Evolutionary conservation across 495 filamentous ascomycete genomes (phyloP), one percentile per base, ranked within the genome.

Genomic region (Penicillium odoratum): DNA sequence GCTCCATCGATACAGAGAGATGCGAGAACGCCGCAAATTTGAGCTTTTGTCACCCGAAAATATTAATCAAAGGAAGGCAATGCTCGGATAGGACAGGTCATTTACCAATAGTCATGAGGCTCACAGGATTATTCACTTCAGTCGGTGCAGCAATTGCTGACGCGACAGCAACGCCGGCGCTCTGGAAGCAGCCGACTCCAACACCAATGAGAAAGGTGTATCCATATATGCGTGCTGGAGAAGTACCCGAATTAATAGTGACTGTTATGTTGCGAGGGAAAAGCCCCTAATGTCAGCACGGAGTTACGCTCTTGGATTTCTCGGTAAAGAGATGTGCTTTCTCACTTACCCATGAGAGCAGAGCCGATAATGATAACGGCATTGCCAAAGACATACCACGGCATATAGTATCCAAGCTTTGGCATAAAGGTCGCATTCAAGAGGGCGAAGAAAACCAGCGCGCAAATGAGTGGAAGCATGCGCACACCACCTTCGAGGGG

Each of bases 31-130:
- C 40, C 40, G 13, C 40, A 15, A 16, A 43, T 43, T 43, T 43
- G 40, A 7, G 40, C 40, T 43, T 43, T 16, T 43, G 15, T 4
- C 18, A 43, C 18, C 40, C 11, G 6, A 3, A 16, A 16, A 0
- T 43, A 18, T 43, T 16, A 43, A 15, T 43, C 15, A 43, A 43
- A 7, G 40, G 2, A 16, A 43, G 40, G 15, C 16, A 5, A 1
- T 18, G 18, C 7, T 4, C 7, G 15, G 40, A 43, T 43, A 10
- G 46, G 46, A 48, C 36, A 40, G 8, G n/a, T n/a, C n/a, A n/a
- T n/a, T 54, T 54, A 54, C 51, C 34, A 45, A 54, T 54, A 54
- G 51, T 34, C 51, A 54, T 54, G 16, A 34, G 30, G 26, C 51
- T 30, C 16, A 54, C 51, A 21, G 51, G 38, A 54, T 54, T 54